A percentile compares a stretch with the other conserved stretches of the same genome.
These are phyloP conservation scores for Phoma herbarum DNA, from an alignment of 2,329 filamentous ascomycete genomes.

Conservation along the genomic window DNA sequence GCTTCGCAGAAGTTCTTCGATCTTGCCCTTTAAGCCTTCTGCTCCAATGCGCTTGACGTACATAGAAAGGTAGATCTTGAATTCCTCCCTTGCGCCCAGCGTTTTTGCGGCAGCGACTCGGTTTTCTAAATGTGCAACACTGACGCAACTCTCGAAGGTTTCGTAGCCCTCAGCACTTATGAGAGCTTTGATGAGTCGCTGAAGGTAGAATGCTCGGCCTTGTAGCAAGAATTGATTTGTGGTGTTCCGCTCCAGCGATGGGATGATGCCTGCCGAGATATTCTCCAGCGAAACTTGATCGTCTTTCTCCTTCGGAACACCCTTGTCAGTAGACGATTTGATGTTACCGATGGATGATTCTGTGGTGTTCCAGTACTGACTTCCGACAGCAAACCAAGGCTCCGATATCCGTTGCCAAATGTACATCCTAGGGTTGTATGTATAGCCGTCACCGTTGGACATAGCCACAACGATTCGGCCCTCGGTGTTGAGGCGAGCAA, in stretches of 20 bases:
- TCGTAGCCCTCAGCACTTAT: constrained; percentile 91
- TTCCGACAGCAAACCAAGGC: constrained; percentile 96
- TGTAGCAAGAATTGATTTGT: constrained; percentile 92
- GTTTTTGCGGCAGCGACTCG: constrained; percentile 88
- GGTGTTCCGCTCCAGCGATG: constrained; percentile 91
- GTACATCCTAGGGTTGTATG: constrained; percentile 85
- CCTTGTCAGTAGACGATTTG: constrained; percentile 64
- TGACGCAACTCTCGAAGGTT: constrained; percentile 87
- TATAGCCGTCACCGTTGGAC: constrained; percentile 93
- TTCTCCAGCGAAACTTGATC: constrained; percentile 63
- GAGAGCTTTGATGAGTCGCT: constrained; percentile 88
- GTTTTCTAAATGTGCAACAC: constrained; percentile 94
- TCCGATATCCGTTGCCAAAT: constrained; percentile 96
- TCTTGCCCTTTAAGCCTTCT: constrained; percentile 85
- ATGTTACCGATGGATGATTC: constrained; percentile 87
- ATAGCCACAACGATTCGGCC: constrained; percentile 89
- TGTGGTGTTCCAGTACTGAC: constrained; percentile 98
- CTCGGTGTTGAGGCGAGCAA: constrained; percentile 87
- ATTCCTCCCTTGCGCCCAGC: constrained; percentile 88
- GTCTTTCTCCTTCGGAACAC: constrained; percentile 50
- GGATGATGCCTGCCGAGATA: constrained; percentile 90
- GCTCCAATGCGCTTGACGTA: constrained; percentile 95
- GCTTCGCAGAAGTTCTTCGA: constrained; percentile 87
- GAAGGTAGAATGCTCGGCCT: constrained; percentile 88
- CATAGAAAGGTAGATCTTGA: constrained; percentile 95